Conservation (phyloP, 345 rosid species). For the Arabidopsis thaliana region TAIR10.1 NC_003071.7:5116501-5117000, state of each 20-base stretch:
- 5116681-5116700: constrained; percentile 4
- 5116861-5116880: constrained; percentile 91
- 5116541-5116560: too few species aligned
- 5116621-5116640: constrained; percentile 83
- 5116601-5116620: constrained; percentile 6
- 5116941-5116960: constrained; percentile 69
- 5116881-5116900: constrained; percentile 88
- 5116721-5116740: constrained; percentile 12
- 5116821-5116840: constrained; percentile 81
- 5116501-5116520: constrained; percentile 86
- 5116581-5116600: background rate
- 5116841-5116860: constrained; percentile 83
- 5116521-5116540: constrained; percentile 94
- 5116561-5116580: too few species aligned
- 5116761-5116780: constrained; percentile 86
- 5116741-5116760: constrained; percentile 52
- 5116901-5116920: constrained; percentile 87
- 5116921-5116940: constrained; percentile 73
- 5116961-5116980: background rate
- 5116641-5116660: constrained; percentile 78
- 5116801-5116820: constrained; percentile 94
- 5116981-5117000: background rate
- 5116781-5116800: constrained; percentile 98
- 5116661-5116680: constrained; percentile 57
- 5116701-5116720: constrained; percentile 1